A percentile compares a stretch with the other conserved stretches of the same genome.
Conservation (phyloP, 208 protist species). For the Trichomonas gallinae region DNA sequence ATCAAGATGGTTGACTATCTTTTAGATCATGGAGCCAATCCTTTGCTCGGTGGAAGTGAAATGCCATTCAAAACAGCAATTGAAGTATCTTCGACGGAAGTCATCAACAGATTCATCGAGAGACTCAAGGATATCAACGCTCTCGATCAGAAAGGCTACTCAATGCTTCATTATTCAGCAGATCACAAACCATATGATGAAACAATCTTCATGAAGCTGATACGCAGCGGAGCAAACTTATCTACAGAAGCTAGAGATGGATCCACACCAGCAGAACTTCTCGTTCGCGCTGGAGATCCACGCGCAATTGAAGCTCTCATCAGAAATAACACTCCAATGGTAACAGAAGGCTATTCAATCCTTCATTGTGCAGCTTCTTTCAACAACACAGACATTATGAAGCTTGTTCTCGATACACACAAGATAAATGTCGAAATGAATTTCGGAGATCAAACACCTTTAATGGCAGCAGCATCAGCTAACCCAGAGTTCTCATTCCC, state of each 20-base stretch:
- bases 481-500: background rate
- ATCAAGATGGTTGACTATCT: background rate
- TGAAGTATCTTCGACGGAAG: background rate
- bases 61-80: background rate
- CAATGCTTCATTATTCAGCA: background rate
- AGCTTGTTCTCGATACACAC: background rate
- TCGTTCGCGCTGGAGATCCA: background rate
- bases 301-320: background rate
- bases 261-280: background rate
- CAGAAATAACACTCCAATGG: background rate
- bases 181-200: background rate
- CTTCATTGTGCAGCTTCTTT: background rate
- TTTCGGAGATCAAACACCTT: background rate
- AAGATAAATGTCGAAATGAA: background rate
- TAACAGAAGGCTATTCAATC: background rate
- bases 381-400: background rate
- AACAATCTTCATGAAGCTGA: background rate
- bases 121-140: background rate
- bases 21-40: background rate
- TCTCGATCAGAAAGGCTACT: background rate
- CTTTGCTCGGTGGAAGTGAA: background rate
- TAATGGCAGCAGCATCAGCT: background rate
- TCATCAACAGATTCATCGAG: background rate
- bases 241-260: background rate
- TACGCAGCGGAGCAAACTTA: background rate